These are phyloP conservation scores for Amanita muscaria DNA, from an alignment of 768 basidiomycete species.

Conservation along the genomic window DNA sequence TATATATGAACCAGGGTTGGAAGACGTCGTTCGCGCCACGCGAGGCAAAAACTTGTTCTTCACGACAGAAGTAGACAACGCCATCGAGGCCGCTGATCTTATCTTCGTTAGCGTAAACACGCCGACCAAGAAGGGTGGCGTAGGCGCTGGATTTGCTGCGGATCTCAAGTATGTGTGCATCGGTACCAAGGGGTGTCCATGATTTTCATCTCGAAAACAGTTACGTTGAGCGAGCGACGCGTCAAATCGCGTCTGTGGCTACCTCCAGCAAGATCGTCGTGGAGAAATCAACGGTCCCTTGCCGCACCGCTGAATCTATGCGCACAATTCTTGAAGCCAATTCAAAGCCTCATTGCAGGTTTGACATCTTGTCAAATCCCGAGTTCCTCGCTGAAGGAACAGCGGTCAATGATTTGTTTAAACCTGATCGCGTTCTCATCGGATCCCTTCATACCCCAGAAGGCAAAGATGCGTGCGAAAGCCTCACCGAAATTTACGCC, in stretches of 20 bases:
- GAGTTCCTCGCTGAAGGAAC: conserved; percentile 99
- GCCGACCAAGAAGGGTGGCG: conserved; percentile 96
- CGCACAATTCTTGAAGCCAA: conserved; percentile 98
- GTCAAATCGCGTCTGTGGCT: conserved; percentile 89
- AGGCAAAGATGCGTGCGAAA: conserved; percentile 71
- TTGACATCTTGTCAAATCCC: conserved; percentile 98
- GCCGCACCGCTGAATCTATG: conserved; percentile 98
- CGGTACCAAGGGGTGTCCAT: conserved; percentile 11
- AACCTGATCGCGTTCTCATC: conserved; percentile 93
- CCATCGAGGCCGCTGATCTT: conserved; percentile 89
- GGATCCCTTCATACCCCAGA: conserved; percentile 88
- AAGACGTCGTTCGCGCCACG: conserved; percentile 77
- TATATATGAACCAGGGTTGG: conserved; percentile 97
- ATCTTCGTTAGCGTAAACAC: conserved; percentile 99
- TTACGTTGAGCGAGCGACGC: conserved; percentile 95
- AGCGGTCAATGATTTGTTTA: conserved; percentile 81
- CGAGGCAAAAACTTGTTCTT: conserved; percentile 97
- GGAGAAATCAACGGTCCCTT: conserved; percentile 98
- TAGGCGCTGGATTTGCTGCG: conserved; percentile 96
- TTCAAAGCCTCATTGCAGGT: conserved; percentile 82
- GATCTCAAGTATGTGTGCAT: conserved; percentile 73
- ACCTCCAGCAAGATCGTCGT: conserved; percentile 94
- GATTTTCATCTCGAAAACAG: conserved; percentile 30
- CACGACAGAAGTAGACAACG: conserved; percentile 89
- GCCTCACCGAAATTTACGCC: conserved; percentile 76